Percentiles rank a stretch among this genome's conserved stretches.
These are phyloP conservation scores for Sparassis latifolia DNA, from an alignment of 1,284 basidiomycete species.

Conservation along the genomic window DNA sequence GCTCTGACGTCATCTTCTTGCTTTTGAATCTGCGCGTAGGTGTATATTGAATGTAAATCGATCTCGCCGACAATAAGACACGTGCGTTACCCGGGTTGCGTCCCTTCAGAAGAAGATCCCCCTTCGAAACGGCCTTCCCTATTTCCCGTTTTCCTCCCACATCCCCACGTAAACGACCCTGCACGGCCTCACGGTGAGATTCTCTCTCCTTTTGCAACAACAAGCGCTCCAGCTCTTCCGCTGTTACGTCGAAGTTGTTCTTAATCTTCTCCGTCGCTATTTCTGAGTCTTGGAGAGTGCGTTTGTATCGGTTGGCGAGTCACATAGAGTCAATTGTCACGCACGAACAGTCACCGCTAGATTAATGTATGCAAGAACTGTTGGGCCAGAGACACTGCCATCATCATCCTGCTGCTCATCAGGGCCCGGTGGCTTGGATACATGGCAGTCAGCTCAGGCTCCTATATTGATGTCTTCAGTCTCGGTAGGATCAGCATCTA, in stretches of 20 bases:
- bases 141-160: slow-evolving; percentile 70
- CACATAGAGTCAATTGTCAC: too few species aligned
- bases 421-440: too few species aligned
- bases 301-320: slow-evolving; percentile 84
- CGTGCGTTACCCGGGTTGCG: slow-evolving; percentile 87
- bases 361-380: too few species aligned
- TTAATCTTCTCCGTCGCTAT: slow-evolving; percentile 85
- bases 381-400: too few species aligned
- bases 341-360: too few species aligned
- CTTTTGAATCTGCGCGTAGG: slow-evolving; percentile 66
- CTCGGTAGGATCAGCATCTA: too few species aligned
- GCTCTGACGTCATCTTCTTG: slow-evolving; percentile 93
- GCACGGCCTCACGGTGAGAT: slow-evolving; percentile 74
- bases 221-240: slow-evolving; percentile 94
- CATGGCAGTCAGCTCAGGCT: too few species aligned
- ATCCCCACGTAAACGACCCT: slow-evolving; percentile 44
- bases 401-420: too few species aligned
- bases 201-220: slow-evolving; percentile 94
- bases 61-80: too few species aligned
- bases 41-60: too few species aligned
- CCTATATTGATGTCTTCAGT: too few species aligned
- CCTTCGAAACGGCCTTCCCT: slow-evolving; percentile 88
- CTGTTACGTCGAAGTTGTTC: slow-evolving; percentile 78
- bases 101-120: slow-evolving; percentile 85
- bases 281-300: slow-evolving; percentile 87